phyloP scores from a whole-genome alignment of 257 asterid species.

The Nicotiana undulata region DNA sequence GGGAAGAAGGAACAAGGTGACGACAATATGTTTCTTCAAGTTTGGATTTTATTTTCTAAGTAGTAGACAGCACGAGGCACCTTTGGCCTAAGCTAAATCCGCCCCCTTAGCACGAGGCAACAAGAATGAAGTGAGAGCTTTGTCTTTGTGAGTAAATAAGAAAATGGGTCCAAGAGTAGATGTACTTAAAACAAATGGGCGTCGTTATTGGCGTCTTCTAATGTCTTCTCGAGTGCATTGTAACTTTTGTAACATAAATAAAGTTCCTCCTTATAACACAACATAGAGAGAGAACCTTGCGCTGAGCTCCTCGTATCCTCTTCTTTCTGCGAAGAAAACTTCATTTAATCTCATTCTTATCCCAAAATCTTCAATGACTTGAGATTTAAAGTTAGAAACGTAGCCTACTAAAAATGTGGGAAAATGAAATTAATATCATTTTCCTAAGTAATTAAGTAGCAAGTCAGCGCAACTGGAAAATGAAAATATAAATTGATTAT shows the following conservation, averaged over 20 bases:
- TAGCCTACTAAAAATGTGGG: background rate
- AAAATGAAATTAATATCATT: background rate
- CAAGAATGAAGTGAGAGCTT: background rate
- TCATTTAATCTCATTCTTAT: background rate
- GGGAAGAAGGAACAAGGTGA: background rate
- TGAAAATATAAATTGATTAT: too few relatives aligned
- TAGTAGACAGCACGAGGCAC: background rate
- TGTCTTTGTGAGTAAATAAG: background rate
- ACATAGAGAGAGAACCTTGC: too few relatives aligned
- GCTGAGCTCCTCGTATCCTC: too few relatives aligned
- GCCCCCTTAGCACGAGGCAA: too few relatives aligned
- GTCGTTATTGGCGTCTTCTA: background rate
- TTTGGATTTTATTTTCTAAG: conserved; percentile 21
- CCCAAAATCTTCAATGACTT: background rate
- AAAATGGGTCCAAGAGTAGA: background rate
- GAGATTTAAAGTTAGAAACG: background rate
- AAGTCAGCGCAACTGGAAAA: background rate
- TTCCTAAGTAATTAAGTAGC: background rate
- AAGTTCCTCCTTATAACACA: background rate
- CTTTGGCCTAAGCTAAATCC: too few relatives aligned
- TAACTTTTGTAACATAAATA: background rate
- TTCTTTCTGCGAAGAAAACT: background rate
- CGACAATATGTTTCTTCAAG: conserved; percentile 13
- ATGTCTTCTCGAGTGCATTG: background rate
- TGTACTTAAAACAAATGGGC: background rate